Evolutionary conservation across 768 basidiomycete genomes (phyloP).

Genomic region (Russula abietina): DNA sequence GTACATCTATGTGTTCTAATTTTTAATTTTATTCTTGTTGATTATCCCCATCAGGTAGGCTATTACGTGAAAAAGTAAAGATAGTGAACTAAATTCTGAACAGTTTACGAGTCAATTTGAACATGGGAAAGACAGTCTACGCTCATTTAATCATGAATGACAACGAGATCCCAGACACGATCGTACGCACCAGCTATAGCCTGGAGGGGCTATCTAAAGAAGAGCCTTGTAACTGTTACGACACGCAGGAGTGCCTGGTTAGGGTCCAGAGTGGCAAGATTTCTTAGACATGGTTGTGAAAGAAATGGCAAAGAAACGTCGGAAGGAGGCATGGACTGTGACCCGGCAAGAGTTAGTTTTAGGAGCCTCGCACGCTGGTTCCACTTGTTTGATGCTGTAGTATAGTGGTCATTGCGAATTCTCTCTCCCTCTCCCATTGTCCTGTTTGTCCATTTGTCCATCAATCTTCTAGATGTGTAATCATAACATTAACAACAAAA

Average conservation of each 20-base stretch:
- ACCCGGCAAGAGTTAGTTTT: slow-evolving; percentile 76
- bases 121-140: slow-evolving; percentile 99
- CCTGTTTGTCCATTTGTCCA: too few relatives aligned
- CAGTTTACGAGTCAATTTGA: slow-evolving; percentile 96
- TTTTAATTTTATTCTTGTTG: slow-evolving; percentile 95
- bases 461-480: too few relatives aligned
- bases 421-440: too few relatives aligned
- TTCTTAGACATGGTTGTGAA: slow-evolving; percentile 84
- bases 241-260: slow-evolving; percentile 71
- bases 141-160: slow-evolving; percentile 94
- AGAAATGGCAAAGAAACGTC: slow-evolving; percentile 81
- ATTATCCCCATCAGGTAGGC: slow-evolving; percentile 97
- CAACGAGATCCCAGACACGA: slow-evolving; percentile 86
- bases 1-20: slow-evolving; percentile 95
- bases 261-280: slow-evolving; percentile 53
- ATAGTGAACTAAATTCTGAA: not conserved
- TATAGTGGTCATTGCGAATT: not conserved
- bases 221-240: slow-evolving; percentile 82
- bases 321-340: slow-evolving; percentile 65
- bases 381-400: not conserved
- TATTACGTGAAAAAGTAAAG: not conserved
- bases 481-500: too few relatives aligned
- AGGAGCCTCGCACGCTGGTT: slow-evolving; percentile 14
- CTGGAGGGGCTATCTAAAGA: slow-evolving; percentile 90
- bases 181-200: slow-evolving; percentile 95